Percentiles rank a stretch among this genome's conserved stretches.
Evolutionary conservation across 129 eudicot genomes (phyloP).

Genomic region (Gnaphalium uliginosum): DNA sequence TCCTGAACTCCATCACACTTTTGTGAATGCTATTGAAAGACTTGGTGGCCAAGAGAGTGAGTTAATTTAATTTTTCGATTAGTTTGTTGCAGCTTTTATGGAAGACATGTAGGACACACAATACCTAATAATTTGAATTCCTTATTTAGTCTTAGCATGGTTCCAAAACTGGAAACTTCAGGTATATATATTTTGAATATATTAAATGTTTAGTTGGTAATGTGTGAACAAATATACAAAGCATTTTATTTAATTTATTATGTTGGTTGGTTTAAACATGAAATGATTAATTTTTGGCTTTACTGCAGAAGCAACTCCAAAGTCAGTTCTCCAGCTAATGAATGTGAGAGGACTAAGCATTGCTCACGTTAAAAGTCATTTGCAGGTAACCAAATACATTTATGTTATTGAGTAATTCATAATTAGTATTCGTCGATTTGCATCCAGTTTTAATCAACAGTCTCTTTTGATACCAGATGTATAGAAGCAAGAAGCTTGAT

Average conservation of each 20-base stretch:
- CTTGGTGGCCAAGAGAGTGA: conserved; percentile 92
- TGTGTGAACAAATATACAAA: neutral
- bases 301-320: conserved; percentile 80
- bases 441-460: neutral
- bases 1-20: conserved; percentile 82
- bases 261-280: conserved; percentile 27
- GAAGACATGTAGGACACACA: conserved; percentile 18
- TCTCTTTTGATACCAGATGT: conserved; percentile 53
- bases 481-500: conserved; percentile 78
- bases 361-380: conserved; percentile 90
- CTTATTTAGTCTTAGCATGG: conserved; percentile 8
- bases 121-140: conserved; percentile 22
- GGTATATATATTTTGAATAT: neutral
- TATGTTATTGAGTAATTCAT: neutral
- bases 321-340: conserved; percentile 80
- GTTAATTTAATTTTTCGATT: conserved; percentile 23
- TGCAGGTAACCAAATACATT: conserved; percentile 55
- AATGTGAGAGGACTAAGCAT: conserved; percentile 88
- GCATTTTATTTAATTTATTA: neutral
- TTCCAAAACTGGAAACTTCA: conserved; percentile 12
- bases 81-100: conserved; percentile 1
- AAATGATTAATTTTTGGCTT: conserved; percentile 17
- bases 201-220: conserved; percentile 14
- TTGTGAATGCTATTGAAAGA: conserved; percentile 74
- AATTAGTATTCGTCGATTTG: neutral